Base-by-base conservation (phyloP, 148 eudicot species). In the Polygonum aviculare region DNA sequence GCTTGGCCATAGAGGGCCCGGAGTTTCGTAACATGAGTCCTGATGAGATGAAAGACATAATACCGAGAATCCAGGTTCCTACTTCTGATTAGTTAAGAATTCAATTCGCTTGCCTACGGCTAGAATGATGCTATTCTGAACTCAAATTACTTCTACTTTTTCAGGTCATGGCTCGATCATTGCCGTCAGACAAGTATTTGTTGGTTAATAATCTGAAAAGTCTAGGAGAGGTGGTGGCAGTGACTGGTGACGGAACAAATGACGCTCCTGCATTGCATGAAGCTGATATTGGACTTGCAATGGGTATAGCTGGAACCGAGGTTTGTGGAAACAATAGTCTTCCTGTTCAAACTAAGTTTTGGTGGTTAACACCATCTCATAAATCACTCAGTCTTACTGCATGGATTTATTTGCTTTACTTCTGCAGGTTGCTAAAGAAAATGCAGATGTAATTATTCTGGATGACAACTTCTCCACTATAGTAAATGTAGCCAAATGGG, bases 401-500 rank as follows among this genome's bases (percentile, higher is more conserved):
- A 21, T 12, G 12, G 50, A 15, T 40, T 39, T 52, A 7, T 10
- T 54, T 15, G 4, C 39, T n/a, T 52, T 15, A 31, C 26, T 18
- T 69, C 33, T 2, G 62, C 90, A 94, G 98, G 98, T 94, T 69
- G 98, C 98, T 4, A 94, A 92, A 84, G 95, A 90, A 83, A 89
- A 79, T 63, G 98, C 98, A 21, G 95, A 91, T 80, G 85, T 94
- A 59, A 92, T 94, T 47, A 86, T 94, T 69, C 51, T 94, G 84
- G 98, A 94, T 82, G 98, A 94, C 84, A 90, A 94, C 77, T 94
- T 94, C 77, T 33, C 89, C 33, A 94, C 95, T 74, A 91, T 94
- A 48, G 93, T 94, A 44, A 92, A 83, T 74, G 91, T 94, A 38
- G 98, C 90, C 79, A 94, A 80, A 85, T 94, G 98, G 98, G 98